A percentile compares a stretch with the other conserved stretches of the same genome.
Conservation (phyloP, 768 basidiomycete species). For the Lyophyllum decastes region DNA sequence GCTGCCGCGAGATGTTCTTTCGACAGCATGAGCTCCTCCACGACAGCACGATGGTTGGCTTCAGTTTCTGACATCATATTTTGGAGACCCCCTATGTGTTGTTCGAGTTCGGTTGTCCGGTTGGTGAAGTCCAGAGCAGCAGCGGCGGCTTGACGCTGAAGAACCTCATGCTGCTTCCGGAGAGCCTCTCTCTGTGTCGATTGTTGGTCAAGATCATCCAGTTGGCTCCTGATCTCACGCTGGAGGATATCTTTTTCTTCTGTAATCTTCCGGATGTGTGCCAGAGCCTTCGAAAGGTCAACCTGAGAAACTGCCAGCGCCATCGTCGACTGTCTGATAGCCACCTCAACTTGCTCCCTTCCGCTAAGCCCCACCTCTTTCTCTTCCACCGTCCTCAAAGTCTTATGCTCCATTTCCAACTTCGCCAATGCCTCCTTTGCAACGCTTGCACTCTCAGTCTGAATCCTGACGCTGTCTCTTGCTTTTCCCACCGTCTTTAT, state of each 20-base stretch:
- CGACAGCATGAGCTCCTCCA: conserved; percentile 27
- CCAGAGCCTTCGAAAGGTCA: conserved; percentile 9
- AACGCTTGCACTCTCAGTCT: conserved; percentile 2
- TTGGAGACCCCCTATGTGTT: conserved; percentile 22
- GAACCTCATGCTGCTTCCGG: conserved; percentile 10
- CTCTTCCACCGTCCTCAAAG: conserved; percentile 5
- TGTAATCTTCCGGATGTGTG: background rate
- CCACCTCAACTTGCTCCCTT: conserved; percentile 8
- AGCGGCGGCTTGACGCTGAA: conserved; percentile 15
- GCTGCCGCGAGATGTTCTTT: conserved; percentile 28
- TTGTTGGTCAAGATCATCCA: conserved; percentile 7
- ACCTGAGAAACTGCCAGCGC: conserved; percentile 26
- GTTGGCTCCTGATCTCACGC: conserved; percentile 2
- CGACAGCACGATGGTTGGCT: conserved; percentile 22
- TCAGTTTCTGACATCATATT: conserved; percentile 16
- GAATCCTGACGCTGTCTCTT: conserved; percentile 22
- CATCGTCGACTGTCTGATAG: conserved; percentile 19
- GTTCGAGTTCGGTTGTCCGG: conserved; percentile 22
- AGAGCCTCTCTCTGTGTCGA: conserved; percentile 1
- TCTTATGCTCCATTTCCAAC: conserved; percentile 11
- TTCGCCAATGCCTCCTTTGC: conserved; percentile 12
- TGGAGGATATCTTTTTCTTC: conserved; percentile 11
- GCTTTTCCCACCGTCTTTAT: conserved; percentile 34
- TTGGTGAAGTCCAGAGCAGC: conserved; percentile 16
- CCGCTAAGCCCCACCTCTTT: background rate